Base-by-base conservation (phyloP, 768 basidiomycete genomes). In the Boletus vermiculosoides region DNA sequence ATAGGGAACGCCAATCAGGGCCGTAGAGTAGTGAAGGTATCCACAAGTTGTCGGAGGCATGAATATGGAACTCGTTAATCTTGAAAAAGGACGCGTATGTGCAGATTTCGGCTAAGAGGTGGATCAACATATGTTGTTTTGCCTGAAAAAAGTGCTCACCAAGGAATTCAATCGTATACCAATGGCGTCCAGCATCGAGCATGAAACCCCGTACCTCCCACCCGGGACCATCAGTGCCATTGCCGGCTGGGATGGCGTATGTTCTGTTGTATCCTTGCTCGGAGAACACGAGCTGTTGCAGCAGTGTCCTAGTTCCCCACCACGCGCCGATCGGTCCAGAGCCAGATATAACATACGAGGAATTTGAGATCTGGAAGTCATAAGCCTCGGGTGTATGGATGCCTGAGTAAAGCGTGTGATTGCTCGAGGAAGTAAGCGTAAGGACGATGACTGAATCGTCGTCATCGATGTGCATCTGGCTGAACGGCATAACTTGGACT, bases 131-230 rank as follows among this genome's bases (percentile, higher is more conserved):
- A 49, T 25, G 18, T 20, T 41, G 20, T 34, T 25, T 5, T 33
- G 11, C 5, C 41, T 20, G 53, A 50, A 51, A 18, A 33, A 41
- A 1, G 1, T 4, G 56, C 70, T 54, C 45, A 73, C 77, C 66
- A 16, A 78, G 66, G 55, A 79, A 78, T 11, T 68, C 66, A 0
- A 73, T 66, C 6, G 72, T 63, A 50, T 74, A 79, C 75, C 76
- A 78, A 59, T 80, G 78, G 9, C 77, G 71, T n/a, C 76, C 78
- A 7, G 69, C 73, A 55, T 80, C 78, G 2, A 79, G 67, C 78
- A 79, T 77, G 62, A 79, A 76, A 0, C 78, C 78, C 36, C 76
- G 73, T 3, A 77, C 64, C 48, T 74, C 77, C 77, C 78, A 78
- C 2, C 76, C 77, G 0, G 78, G 78, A 13, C 71, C 61, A 61